A percentile compares a stretch with the other conserved stretches of the same genome.
Conservation (phyloP, 257 asterid genomes). For the Catharanthus roseus region DNA sequence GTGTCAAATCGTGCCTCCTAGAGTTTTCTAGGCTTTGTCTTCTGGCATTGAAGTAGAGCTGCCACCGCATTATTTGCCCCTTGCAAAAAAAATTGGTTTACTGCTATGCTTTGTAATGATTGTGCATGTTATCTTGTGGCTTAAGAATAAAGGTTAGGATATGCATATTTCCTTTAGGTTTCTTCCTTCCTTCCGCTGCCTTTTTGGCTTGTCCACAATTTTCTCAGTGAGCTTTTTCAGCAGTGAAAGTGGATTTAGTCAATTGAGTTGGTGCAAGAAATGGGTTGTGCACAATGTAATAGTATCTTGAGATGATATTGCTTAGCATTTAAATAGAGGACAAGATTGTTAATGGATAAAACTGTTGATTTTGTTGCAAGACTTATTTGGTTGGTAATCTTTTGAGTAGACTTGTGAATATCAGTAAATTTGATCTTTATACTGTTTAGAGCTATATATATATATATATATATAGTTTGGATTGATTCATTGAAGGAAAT, state of each 20-base stretch:
- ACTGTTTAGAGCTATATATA: too few species aligned
- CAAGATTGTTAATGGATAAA: slow-evolving; percentile 3
- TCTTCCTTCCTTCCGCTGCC: background rate
- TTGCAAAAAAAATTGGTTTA: slow-evolving; percentile 26
- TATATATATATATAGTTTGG: too few species aligned
- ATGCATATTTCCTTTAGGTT: background rate
- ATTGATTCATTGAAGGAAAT: too few species aligned
- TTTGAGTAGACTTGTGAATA: background rate
- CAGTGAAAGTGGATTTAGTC: slow-evolving; percentile 5
- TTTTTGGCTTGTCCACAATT: slow-evolving; percentile 3
- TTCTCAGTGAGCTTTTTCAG: background rate
- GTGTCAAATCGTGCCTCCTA: slow-evolving; percentile 33
- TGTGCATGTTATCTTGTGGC: slow-evolving; percentile 33
- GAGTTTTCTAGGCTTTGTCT: slow-evolving; percentile 6
- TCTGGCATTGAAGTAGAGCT: slow-evolving; percentile 12
- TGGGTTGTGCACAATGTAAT: slow-evolving; percentile 3
- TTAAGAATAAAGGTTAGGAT: slow-evolving; percentile 28
- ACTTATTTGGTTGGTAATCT: background rate
- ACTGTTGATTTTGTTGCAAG: background rate
- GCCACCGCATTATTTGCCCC: slow-evolving; percentile 21
- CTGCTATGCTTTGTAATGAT: slow-evolving; percentile 31
- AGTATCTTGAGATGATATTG: slow-evolving; percentile 6
- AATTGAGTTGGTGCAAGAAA: background rate
- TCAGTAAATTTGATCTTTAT: too few species aligned
- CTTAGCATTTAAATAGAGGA: slow-evolving; percentile 2